Percentiles rank a stretch among this genome's conserved stretches.
Conservation (phyloP, 139 green algal species). For the Chlamydomonas applanata region DNA sequence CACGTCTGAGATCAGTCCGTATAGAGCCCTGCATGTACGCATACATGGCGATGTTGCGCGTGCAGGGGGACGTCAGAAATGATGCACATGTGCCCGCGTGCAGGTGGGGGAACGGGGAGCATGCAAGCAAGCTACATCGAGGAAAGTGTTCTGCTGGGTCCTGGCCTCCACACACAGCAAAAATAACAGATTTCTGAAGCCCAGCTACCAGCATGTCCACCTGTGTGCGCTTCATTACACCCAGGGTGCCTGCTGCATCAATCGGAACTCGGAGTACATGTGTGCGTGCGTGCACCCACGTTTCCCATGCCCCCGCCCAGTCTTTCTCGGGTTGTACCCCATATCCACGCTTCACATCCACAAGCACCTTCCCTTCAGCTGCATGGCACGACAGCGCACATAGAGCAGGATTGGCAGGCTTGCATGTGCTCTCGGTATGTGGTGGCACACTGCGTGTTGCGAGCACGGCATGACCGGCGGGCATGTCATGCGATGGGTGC, state of each 20-base stretch:
- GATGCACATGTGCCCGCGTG: background rate
- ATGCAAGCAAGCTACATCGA: background rate
- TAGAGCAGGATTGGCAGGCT: background rate
- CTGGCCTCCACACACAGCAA: too few relatives aligned
- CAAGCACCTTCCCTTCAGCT: conserved; percentile 37
- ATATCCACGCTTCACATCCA: conserved; percentile 42
- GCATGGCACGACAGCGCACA: background rate
- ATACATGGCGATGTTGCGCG: background rate
- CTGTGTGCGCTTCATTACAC: too few relatives aligned
- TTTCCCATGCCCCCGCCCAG: conserved; percentile 48
- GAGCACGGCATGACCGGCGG: too few relatives aligned
- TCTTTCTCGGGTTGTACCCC: conserved; percentile 13
- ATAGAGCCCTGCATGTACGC: conserved; percentile 43
- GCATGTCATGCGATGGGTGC: background rate
- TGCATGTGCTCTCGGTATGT: too few relatives aligned
- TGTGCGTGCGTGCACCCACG: conserved; percentile 7
- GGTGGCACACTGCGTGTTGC: too few relatives aligned
- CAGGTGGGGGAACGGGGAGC: background rate
- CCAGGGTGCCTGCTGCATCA: too few relatives aligned
- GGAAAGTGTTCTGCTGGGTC: background rate
- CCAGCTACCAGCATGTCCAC: too few relatives aligned
- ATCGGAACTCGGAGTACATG: too few relatives aligned
- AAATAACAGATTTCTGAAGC: too few relatives aligned
- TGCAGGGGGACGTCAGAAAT: background rate
- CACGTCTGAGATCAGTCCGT: conserved; percentile 23